Evolutionary conservation across 805 yeast genomes (phyloP).

Genomic region (Ogataea dorogensis): DNA sequence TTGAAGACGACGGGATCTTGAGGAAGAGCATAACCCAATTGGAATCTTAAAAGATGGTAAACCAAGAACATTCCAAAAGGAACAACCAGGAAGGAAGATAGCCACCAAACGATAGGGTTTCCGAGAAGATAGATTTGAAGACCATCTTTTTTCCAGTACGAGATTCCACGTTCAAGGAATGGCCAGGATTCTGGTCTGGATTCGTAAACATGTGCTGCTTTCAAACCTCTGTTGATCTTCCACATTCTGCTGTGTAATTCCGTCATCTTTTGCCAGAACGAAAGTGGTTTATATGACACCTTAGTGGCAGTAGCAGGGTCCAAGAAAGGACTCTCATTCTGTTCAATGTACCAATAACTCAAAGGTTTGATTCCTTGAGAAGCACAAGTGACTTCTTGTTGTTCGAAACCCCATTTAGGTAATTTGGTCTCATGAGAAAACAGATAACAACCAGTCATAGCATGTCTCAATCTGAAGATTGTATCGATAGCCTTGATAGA

Average conservation of each 20-base stretch:
- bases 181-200: slow-evolving; percentile 78
- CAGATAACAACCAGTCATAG: slow-evolving; percentile 73
- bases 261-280: slow-evolving; percentile 56
- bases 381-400: slow-evolving; percentile 83
- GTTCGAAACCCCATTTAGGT: slow-evolving; percentile 83
- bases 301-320: slow-evolving; percentile 42
- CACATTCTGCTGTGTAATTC: slow-evolving; percentile 77
- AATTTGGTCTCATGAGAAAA: slow-evolving; percentile 74
- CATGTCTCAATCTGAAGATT: slow-evolving; percentile 71
- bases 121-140: slow-evolving; percentile 68
- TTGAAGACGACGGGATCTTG: slow-evolving; percentile 55
- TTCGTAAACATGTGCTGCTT: slow-evolving; percentile 68
- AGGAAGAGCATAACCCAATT: slow-evolving; percentile 46
- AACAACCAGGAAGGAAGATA: slow-evolving; percentile 52
- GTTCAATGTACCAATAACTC: slow-evolving; percentile 72
- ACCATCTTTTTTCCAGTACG: slow-evolving; percentile 65
- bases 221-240: slow-evolving; percentile 68
- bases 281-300: slow-evolving; percentile 50
- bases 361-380: slow-evolving; percentile 60
- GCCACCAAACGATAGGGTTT: slow-evolving; percentile 81
- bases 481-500: slow-evolving; percentile 66
- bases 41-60: slow-evolving; percentile 59
- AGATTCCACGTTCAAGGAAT: slow-evolving; percentile 69
- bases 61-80: slow-evolving; percentile 49
- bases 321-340: slow-evolving; percentile 53